These are phyloP conservation scores for Tetrapisispora namnaoensis DNA, from an alignment of 805 yeast species.

Conservation along the genomic window DNA sequence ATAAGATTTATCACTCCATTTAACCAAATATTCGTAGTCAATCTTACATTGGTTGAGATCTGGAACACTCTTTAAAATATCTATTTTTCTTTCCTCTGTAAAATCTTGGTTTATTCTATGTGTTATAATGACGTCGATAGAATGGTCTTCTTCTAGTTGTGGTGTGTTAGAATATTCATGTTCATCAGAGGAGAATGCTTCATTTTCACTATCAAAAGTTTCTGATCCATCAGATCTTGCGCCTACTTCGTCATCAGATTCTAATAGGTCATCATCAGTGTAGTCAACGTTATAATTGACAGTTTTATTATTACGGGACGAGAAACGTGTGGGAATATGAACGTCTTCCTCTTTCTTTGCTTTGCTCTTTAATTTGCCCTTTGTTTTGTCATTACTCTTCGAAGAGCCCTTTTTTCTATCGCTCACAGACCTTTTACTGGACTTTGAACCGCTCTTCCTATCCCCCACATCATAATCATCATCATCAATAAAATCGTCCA, in stretches of 20 bases:
- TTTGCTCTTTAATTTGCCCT: slow-evolving; percentile 9
- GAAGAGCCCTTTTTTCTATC: background rate
- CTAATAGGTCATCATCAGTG: slow-evolving; percentile 36
- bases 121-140: slow-evolving; percentile 21
- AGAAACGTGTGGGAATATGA: slow-evolving; percentile 56
- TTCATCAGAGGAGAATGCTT: slow-evolving; percentile 10
- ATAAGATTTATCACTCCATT: slow-evolving; percentile 85
- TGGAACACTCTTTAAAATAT: slow-evolving; percentile 26
- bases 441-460: slow-evolving; percentile 6
- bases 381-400: slow-evolving; percentile 7
- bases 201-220: slow-evolving; percentile 17
- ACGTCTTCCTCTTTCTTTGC: slow-evolving; percentile 9
- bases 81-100: slow-evolving; percentile 10
- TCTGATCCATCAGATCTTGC: slow-evolving; percentile 25
- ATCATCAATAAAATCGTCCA: slow-evolving; percentile 20
- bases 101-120: slow-evolving; percentile 20
- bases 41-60: slow-evolving; percentile 46
- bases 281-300: slow-evolving; percentile 71
- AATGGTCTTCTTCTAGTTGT: slow-evolving; percentile 29
- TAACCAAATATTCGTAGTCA: slow-evolving; percentile 54
- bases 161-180: slow-evolving; percentile 23
- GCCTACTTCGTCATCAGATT: slow-evolving; percentile 20
- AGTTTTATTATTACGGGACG: slow-evolving; percentile 53
- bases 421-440: background rate
- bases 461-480: slow-evolving; percentile 14